Evolutionary conservation across 208 protist species (phyloP).

Genomic region (Acanthamoeba sp.): DNA sequence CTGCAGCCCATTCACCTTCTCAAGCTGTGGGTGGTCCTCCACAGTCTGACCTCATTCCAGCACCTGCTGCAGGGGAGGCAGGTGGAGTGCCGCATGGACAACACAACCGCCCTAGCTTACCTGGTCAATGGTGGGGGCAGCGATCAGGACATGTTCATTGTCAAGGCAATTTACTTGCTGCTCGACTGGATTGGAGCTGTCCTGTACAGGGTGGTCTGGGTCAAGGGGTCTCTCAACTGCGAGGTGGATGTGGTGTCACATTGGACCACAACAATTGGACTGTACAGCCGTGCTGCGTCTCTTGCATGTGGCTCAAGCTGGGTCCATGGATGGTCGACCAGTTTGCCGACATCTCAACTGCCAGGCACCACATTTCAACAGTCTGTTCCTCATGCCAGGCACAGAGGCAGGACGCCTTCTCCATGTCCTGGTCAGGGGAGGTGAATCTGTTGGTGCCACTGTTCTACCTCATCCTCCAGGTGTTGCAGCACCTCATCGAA

Average conservation of each 20-base stretch:
- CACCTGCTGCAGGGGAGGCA: background rate
- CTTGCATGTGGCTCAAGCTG: background rate
- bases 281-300: background rate
- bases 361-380: background rate
- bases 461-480: background rate
- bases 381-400: background rate
- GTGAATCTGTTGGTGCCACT: constrained; percentile 37
- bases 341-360: background rate
- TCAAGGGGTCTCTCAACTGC: background rate
- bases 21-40: background rate
- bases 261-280: background rate
- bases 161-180: background rate
- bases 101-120: background rate
- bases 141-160: background rate
- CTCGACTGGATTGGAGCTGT: background rate
- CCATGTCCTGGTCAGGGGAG: background rate
- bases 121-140: background rate
- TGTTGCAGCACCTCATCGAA: background rate
- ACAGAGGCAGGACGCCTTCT: constrained; percentile 15
- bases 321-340: background rate
- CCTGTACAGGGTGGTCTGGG: background rate
- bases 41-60: background rate
- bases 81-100: constrained; percentile 38
- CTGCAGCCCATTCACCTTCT: constrained; percentile 10
- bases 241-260: background rate